Evolutionary conservation across 2,329 filamentous ascomycete species (phyloP), one percentile per base, ranked within the genome.

Genomic region (Scedosporium minutisporum): DNA sequence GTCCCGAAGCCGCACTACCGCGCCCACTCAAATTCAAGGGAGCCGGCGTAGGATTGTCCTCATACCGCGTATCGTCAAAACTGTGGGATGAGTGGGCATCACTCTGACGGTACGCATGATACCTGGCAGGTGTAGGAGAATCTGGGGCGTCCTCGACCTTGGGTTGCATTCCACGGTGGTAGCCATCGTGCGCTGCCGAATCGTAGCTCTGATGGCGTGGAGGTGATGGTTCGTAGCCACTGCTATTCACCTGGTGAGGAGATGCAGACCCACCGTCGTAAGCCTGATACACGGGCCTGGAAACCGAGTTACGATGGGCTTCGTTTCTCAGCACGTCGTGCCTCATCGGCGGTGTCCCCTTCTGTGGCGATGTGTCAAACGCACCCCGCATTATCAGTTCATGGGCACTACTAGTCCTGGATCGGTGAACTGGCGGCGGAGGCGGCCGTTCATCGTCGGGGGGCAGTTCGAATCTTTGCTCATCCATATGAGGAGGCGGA

Each of bases 111-210:
- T 59, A 53, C 18, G 29, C 53, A 1, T 53, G 48, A 21, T n/a
- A 12, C 33, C 60, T 58, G 3, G 38, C 29, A 5, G 48, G 58
- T 4, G 58, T 60, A 3, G 62, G 62, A 23, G 82, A 80, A 58
- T 86, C 84, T 3, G 85, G 84, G 5, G 80, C 83, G 65, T 88
- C 86, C 69, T 88, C 86, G 5, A 85, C 84, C 6, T 81, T 87
- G 2, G 82, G 83, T 67, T 86, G 85, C 82, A 85, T 80, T 0
- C 80, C 78, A 63, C 78, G 77, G 68, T 76, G 74, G 48, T 78
- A 78, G 44, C 72, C 68, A 61, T 80, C 81, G 67, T 77, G 80
- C 18, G 70, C 70, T 6, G 18, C 18, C 29, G 72, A 69, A 64
- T 86, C 82, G 63, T 82, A 82, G 0, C 82, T 80, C 62, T 80